Percentiles rank a stretch among this genome's conserved stretches.
These are phyloP conservation scores for Geotrichum phurueaensis DNA, from an alignment of 1,139 yeast genomes.

Conservation along the genomic window DNA sequence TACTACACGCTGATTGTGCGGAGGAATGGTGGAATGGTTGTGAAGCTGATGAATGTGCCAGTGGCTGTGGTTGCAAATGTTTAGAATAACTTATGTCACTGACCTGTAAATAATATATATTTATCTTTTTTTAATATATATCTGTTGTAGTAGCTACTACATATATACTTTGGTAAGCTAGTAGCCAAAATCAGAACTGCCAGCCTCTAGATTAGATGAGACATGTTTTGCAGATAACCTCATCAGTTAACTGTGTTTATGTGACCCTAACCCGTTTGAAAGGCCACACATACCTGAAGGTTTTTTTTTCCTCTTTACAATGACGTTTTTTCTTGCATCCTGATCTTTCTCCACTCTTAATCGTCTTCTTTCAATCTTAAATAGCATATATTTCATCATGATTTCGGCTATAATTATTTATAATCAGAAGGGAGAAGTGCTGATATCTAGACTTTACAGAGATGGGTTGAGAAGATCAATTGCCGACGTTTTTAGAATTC, in stretches of 20 bases:
- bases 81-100: conserved; percentile 26
- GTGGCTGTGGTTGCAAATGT: conserved; percentile 88
- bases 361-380: background rate
- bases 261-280: background rate
- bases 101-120: background rate
- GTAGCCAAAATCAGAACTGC: background rate
- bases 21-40: conserved; percentile 65
- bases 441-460: conserved; percentile 67
- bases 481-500: conserved; percentile 86
- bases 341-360: background rate
- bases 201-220: background rate
- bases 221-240: background rate
- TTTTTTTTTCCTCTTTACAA: background rate
- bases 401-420: conserved; percentile 73
- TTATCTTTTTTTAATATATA: background rate
- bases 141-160: background rate
- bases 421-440: conserved; percentile 78
- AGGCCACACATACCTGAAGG: background rate
- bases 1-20: conserved; percentile 75
- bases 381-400: conserved; percentile 41
- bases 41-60: conserved; percentile 60
- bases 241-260: background rate
- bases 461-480: conserved; percentile 66
- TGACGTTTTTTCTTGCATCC: background rate
- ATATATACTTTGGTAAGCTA: background rate